Base-by-base conservation (phyloP, 345 rosid species). In the Linum tenue region DNA sequence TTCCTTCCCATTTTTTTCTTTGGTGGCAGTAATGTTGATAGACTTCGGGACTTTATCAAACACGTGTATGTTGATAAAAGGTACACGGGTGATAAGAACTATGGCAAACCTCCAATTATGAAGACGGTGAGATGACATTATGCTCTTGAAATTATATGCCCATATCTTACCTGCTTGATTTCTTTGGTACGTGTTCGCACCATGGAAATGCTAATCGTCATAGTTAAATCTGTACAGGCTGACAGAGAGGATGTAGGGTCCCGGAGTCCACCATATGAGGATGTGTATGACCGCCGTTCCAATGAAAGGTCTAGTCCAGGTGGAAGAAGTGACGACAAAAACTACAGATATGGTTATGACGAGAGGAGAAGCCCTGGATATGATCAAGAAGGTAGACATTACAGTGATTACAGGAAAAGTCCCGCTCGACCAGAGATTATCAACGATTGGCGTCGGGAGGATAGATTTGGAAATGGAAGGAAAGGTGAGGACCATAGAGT, bases 391-490 rank as follows among this genome's bases (percentile, higher is more conserved):
- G 60, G 77, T 70, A 78, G 77, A 50, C 86, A 78, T 43, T 72
- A 75, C 79, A 70, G 75, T 75, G 86, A 81, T 76, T 69, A 72
- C 74, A 68, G 69, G 60, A 87, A 63, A 81, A 85, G 95, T 69
- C 95, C 91, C 55, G 76, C 80, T 77, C 96, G 81, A 69, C 90
- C 90, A 56, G 95, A 90, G 69, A 43, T 85, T 37, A 55, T 83
- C 69, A 94, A 81, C 79, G 99, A 90, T 77, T 94, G 99, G 97
- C 92, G 84, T 61, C 81, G 91, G 57, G 96, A 90, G 55, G 95
- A 88, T 73, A 94, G 96, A 79, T 94, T 90, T 80, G 89, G 84
- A 40, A 85, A 90, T 70, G 88, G 83, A 44, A 78, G 70, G 73
- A 83, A 79, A 76, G 60, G 66, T 72, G 94, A 83, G 16, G 88